These are phyloP conservation scores for Dendrobium nobile DNA, from an alignment of 106 monocot species.

Conservation along the genomic window DNA sequence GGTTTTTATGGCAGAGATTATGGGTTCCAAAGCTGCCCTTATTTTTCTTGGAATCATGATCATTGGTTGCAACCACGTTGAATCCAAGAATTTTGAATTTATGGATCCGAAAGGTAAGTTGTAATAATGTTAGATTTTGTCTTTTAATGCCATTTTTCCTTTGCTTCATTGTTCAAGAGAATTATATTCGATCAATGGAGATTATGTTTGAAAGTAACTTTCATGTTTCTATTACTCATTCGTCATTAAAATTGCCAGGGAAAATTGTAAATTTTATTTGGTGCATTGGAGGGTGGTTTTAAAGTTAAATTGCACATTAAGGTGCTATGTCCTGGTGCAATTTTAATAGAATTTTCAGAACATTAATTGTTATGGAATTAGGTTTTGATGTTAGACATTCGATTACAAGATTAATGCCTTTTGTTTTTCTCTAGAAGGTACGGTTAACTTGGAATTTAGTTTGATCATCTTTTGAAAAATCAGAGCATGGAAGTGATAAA, in stretches of 20 bases:
- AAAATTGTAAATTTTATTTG: neutral
- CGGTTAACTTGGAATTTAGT: too few relatives aligned
- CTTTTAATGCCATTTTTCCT: neutral
- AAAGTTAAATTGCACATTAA: neutral
- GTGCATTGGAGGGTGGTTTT: neutral
- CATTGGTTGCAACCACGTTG: neutral
- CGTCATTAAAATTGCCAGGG: too few relatives aligned
- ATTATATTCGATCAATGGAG: neutral
- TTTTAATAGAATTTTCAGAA: neutral
- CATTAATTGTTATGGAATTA: neutral
- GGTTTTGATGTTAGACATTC: neutral
- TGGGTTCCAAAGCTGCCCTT: neutral
- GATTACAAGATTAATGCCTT: neutral
- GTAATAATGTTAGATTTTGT: neutral
- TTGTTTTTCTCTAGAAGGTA: too few relatives aligned
- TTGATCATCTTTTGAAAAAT: too few relatives aligned
- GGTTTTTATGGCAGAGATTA: neutral
- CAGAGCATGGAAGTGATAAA: too few relatives aligned
- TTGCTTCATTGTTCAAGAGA: neutral
- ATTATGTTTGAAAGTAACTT: neutral
- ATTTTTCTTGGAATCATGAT: constrained; percentile 1
- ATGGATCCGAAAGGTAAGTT: neutral
- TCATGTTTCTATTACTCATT: neutral
- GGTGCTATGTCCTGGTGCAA: neutral
- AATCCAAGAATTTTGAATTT: neutral